phyloP scores from a whole-genome alignment of 2,329 filamentous ascomycete genomes.

The Apiospora arundinis region DNA sequence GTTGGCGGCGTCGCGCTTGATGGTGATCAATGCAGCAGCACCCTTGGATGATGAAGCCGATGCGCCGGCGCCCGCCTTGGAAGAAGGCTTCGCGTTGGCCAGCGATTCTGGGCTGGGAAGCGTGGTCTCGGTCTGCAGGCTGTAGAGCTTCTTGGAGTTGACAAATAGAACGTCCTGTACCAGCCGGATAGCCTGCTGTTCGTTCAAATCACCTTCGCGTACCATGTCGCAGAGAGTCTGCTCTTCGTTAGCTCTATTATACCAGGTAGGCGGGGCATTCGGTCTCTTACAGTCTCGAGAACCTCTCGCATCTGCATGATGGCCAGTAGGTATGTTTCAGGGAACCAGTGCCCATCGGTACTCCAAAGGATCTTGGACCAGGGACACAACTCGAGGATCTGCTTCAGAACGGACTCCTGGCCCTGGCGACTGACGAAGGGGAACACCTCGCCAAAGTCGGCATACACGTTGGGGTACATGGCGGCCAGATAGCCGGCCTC shows the following conservation, averaged over 20 bases:
- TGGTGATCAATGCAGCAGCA: too few relatives aligned
- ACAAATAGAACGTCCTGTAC: conserved; percentile 75
- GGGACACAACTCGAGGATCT: conserved; percentile 78
- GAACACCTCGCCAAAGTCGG: conserved; percentile 85
- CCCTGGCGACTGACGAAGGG: conserved; percentile 79
- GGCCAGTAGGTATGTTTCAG: conserved; percentile 78
- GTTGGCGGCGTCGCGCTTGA: neutral
- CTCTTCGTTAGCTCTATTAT: conserved; percentile 12
- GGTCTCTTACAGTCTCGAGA: conserved; percentile 63
- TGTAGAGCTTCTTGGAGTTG: conserved; percentile 79
- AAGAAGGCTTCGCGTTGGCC: too few relatives aligned
- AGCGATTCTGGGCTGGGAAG: conserved; percentile 11
- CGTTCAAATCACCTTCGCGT: conserved; percentile 64
- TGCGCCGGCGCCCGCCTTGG: too few relatives aligned
- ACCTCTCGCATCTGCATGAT: conserved; percentile 75
- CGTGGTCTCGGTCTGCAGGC: conserved; percentile 53
- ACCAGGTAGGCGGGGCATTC: neutral
- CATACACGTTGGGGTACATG: conserved; percentile 79
- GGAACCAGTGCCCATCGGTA: conserved; percentile 80
- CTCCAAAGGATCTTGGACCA: conserved; percentile 80
- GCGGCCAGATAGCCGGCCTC: conserved; percentile 81
- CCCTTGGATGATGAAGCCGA: too few relatives aligned
- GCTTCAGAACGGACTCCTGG: conserved; percentile 72
- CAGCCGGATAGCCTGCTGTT: conserved; percentile 66
- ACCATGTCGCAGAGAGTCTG: conserved; percentile 71